These are phyloP conservation scores for Aurantiochytrium sp. DNA, from an alignment of 108 stramenopile genomes.

Conservation along the genomic window DNA sequence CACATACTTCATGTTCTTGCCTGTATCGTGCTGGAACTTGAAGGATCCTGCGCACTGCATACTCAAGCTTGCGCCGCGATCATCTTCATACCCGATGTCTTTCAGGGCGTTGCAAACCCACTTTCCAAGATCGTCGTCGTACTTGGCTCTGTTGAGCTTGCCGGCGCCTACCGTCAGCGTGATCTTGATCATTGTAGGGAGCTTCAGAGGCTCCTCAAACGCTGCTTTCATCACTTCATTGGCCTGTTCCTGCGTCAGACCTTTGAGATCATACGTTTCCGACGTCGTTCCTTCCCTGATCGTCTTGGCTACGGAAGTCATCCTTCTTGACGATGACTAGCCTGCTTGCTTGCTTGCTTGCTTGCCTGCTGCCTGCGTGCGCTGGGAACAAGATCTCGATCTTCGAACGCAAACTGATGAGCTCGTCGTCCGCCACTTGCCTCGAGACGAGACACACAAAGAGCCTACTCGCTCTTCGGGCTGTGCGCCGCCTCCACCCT, in stretches of 20 bases:
- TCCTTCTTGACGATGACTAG: not conserved
- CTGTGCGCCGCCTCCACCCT: too few species aligned
- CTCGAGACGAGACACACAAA: too few species aligned
- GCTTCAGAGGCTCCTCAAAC: not conserved
- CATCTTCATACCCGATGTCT: slow-evolving; percentile 72
- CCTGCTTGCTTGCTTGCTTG: too few species aligned
- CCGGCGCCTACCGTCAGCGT: slow-evolving; percentile 79
- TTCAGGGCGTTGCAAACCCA: slow-evolving; percentile 66
- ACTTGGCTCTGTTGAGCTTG: slow-evolving; percentile 70
- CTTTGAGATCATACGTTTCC: not conserved
- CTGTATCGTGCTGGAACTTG: slow-evolving; percentile 89
- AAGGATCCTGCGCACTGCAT: slow-evolving; percentile 71
- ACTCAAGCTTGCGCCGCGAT: slow-evolving; percentile 71
- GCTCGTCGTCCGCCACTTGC: too few species aligned
- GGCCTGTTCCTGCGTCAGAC: not conserved
- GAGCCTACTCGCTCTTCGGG: too few species aligned
- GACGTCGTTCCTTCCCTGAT: not conserved
- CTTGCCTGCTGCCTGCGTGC: too few species aligned
- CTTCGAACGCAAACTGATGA: too few species aligned
- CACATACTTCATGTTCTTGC: slow-evolving; percentile 83
- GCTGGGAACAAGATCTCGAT: too few species aligned
- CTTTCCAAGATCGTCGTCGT: slow-evolving; percentile 71
- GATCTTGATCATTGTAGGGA: slow-evolving; percentile 61
- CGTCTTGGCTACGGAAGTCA: not conserved
- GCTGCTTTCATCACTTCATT: not conserved